Evolutionary conservation across 192 early-diverging fungal species (phyloP).

Genomic region (Obelidium mucronatum): DNA sequence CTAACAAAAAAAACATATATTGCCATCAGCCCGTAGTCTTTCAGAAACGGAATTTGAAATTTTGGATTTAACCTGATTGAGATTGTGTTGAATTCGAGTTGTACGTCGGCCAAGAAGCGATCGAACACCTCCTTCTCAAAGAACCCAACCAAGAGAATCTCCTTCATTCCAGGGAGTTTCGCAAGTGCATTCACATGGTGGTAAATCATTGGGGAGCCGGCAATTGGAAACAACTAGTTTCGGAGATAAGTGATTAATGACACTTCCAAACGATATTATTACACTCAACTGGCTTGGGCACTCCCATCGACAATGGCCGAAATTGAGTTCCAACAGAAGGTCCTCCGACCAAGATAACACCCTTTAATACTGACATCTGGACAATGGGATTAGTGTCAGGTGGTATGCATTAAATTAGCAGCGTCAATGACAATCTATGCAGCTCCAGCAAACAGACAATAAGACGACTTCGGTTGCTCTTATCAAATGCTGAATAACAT

Average conservation of each 20-base stretch:
- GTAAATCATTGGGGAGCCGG: slow-evolving; percentile 93
- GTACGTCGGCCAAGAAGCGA: slow-evolving; percentile 84
- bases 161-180: slow-evolving; percentile 85
- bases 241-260: too few relatives aligned
- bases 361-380: slow-evolving; percentile 63
- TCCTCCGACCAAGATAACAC: slow-evolving; percentile 96
- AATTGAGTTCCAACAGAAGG: slow-evolving; percentile 97
- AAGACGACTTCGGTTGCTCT: too few relatives aligned
- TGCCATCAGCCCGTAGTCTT: not conserved
- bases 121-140: slow-evolving; percentile 95
- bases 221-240: slow-evolving; percentile 88
- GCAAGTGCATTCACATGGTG: slow-evolving; percentile 96
- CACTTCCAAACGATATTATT: too few relatives aligned
- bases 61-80: slow-evolving; percentile 72
- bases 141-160: slow-evolving; percentile 96
- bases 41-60: not conserved
- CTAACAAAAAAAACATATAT: slow-evolving; percentile 47
- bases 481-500: too few relatives aligned
- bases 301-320: slow-evolving; percentile 94
- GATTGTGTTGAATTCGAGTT: slow-evolving; percentile 86
- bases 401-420: not conserved
- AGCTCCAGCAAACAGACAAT: too few relatives aligned
- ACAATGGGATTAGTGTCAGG: too few relatives aligned
- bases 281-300: slow-evolving; percentile 81
- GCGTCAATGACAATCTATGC: too few relatives aligned